Evolutionary conservation across 306 rosid species (phyloP).

Genomic region (Acacia acuminata): DNA sequence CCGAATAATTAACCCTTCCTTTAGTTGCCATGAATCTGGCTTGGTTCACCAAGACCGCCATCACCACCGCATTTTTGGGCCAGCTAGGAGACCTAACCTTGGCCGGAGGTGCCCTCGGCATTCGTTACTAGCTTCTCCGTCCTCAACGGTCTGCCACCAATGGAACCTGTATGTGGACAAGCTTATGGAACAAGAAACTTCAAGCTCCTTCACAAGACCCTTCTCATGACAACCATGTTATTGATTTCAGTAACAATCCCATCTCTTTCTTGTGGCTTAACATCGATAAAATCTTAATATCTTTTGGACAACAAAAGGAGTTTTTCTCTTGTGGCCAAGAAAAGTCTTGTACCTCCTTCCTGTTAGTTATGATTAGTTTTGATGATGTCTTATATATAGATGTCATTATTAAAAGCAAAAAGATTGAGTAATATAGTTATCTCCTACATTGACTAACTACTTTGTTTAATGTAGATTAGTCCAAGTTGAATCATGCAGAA

Average conservation of each 20-base stretch:
- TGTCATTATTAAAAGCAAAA: too few species aligned
- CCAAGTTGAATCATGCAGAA: too few species aligned
- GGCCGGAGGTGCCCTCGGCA: conserved; percentile 78
- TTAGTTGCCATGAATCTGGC: conserved; percentile 74
- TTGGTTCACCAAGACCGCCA: conserved; percentile 71
- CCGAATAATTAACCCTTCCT: conserved; percentile 53
- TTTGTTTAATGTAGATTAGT: too few species aligned
- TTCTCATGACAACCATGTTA: conserved; percentile 61
- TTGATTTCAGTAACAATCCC: conserved; percentile 53
- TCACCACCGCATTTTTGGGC: conserved; percentile 83
- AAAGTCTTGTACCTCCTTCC: conserved; percentile 65
- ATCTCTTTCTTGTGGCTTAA: conserved; percentile 78
- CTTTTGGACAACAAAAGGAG: conserved; percentile 71
- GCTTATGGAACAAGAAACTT: conserved; percentile 80
- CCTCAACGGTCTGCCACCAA: conserved; percentile 86
- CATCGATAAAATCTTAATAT: conserved; percentile 66
- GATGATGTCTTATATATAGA: too few species aligned
- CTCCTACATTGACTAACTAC: too few species aligned
- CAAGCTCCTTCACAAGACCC: conserved; percentile 80
- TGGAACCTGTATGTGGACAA: too few species aligned
- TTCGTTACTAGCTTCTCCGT: conserved; percentile 85
- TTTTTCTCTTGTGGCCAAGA: conserved; percentile 53
- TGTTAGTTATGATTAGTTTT: too few species aligned
- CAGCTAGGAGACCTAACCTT: conserved; percentile 67
- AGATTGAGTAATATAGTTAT: too few species aligned